Evolutionary conservation across 352 stramenopile genomes (phyloP).

Genomic region (Discostella stelligera): DNA sequence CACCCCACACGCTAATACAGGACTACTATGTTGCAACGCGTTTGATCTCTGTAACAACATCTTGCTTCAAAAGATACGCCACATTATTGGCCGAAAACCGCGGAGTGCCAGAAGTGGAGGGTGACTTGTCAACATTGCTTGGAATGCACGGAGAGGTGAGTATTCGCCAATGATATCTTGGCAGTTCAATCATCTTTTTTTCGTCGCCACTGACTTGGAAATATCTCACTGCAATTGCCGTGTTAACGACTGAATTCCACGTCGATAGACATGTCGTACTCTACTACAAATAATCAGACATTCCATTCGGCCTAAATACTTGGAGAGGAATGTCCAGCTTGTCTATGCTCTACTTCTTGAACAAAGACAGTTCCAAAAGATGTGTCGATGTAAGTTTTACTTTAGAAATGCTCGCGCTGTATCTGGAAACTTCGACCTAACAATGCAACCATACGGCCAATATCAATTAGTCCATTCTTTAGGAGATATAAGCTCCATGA

Average conservation of each 20-base stretch:
- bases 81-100: conserved; percentile 38
- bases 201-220: neutral
- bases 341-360: conserved; percentile 75
- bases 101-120: conserved; percentile 45
- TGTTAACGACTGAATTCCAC: neutral
- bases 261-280: conserved; percentile 48
- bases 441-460: neutral
- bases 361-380: conserved; percentile 65
- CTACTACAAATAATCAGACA: conserved; percentile 72
- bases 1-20: conserved; percentile 59
- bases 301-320: conserved; percentile 54
- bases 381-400: conserved; percentile 38
- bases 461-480: conserved; percentile 27
- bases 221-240: neutral
- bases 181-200: neutral
- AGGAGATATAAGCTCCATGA: conserved; percentile 37
- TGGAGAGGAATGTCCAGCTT: conserved; percentile 75
- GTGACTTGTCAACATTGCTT: conserved; percentile 52
- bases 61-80: conserved; percentile 60
- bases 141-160: conserved; percentile 76
- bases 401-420: neutral
- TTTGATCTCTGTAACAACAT: conserved; percentile 68
- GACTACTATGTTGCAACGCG: conserved; percentile 73
- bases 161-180: neutral
- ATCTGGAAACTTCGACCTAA: neutral